A percentile compares a stretch with the other conserved stretches of the same genome.
These are phyloP conservation scores for Calonectria fujianensis DNA, from an alignment of 2,329 filamentous ascomycete species.

Conservation along the genomic window DNA sequence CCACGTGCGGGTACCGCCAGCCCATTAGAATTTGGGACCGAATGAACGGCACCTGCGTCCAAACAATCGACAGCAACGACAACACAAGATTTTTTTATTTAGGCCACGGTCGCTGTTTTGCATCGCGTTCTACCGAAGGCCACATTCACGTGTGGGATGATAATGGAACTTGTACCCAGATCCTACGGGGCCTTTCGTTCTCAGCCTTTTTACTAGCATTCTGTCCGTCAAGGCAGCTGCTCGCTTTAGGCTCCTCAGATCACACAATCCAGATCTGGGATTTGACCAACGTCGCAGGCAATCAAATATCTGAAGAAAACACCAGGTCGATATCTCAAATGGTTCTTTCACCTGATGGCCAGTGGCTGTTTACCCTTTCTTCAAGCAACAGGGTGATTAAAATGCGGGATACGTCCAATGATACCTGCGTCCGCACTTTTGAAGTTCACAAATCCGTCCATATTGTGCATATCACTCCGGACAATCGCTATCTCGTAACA, in stretches of 20 bases:
- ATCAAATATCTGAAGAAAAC: neutral
- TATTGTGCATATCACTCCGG: neutral
- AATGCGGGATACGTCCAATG: neutral
- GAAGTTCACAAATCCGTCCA: accelerated
- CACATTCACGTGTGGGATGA: neutral
- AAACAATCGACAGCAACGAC: neutral
- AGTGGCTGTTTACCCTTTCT: neutral
- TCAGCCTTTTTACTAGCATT: neutral
- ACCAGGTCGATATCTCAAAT: neutral
- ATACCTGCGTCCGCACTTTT: neutral
- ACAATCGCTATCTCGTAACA: neutral
- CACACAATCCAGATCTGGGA: neutral
- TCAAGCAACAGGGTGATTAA: neutral
- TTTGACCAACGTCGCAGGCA: neutral
- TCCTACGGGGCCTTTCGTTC: neutral
- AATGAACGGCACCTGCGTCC: neutral
- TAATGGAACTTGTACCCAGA: neutral
- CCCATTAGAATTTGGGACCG: neutral
- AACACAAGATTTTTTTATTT: neutral
- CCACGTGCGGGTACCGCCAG: neutral
- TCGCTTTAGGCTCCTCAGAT: neutral
- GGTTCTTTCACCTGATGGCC: neutral
- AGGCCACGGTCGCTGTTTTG: neutral
- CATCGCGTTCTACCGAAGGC: neutral
- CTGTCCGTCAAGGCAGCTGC: neutral